These are phyloP conservation scores for Picea glauca DNA, from an alignment of 75 land plant species.

Conservation along the genomic window DNA sequence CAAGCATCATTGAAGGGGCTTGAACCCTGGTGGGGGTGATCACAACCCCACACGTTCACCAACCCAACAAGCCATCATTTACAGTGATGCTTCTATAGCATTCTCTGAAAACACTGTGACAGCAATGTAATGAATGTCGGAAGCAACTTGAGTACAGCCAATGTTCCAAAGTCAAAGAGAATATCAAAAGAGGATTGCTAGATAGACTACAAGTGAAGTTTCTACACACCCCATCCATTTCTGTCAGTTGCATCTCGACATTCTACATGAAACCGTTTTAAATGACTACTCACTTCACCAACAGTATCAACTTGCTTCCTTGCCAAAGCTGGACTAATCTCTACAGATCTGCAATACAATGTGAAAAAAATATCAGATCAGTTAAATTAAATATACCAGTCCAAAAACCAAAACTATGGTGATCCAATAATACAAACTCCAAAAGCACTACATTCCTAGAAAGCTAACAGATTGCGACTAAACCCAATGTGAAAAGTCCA, in stretches of 20 bases:
- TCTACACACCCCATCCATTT: conserved; percentile 82
- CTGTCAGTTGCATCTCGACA: conserved; percentile 81
- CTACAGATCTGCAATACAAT: conserved; percentile 68
- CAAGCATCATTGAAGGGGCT: too few relatives aligned
- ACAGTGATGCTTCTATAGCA: neutral
- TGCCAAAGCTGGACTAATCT: conserved; percentile 88
- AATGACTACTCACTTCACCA: conserved; percentile 65
- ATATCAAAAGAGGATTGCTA: neutral
- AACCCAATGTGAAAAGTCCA: neutral
- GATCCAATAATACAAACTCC: neutral
- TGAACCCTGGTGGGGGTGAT: too few relatives aligned
- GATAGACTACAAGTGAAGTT: neutral
- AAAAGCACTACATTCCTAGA: neutral
- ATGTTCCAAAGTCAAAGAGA: neutral
- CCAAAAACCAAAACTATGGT: neutral
- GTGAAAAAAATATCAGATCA: neutral
- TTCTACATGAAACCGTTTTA: conserved; percentile 63
- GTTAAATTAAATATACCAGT: neutral
- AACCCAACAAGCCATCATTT: too few relatives aligned
- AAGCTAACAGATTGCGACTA: neutral
- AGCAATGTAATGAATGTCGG: neutral
- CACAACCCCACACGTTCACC: too few relatives aligned
- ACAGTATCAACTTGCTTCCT: conserved; percentile 73
- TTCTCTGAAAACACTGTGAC: neutral
- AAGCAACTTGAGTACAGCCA: neutral